Evolutionary conservation across 495 filamentous ascomycete genomes (phyloP).

Genomic region (Aspergillus biplanus): DNA sequence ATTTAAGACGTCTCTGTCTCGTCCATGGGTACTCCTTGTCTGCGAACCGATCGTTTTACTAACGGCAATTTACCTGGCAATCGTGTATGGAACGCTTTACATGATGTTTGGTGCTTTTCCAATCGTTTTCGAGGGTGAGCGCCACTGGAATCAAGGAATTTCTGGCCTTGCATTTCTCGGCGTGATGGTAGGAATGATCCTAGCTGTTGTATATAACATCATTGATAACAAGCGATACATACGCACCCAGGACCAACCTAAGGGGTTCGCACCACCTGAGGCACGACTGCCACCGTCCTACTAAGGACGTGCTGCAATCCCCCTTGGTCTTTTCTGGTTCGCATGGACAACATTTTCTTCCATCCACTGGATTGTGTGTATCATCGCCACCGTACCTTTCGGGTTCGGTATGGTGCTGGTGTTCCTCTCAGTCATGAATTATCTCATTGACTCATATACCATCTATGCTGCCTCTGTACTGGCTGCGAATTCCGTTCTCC

Average conservation of each 20-base stretch:
- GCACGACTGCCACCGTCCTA: constrained; percentile 32
- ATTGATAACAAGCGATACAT: background rate
- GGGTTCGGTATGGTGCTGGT: constrained; percentile 67
- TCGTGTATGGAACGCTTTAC: constrained; percentile 69
- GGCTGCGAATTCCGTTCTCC: constrained; percentile 67
- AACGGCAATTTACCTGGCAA: constrained; percentile 62
- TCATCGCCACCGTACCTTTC: constrained; percentile 61
- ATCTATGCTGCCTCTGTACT: constrained; percentile 71
- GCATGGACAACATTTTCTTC: constrained; percentile 60
- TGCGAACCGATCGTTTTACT: constrained; percentile 32
- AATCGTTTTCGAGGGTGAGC: constrained; percentile 66
- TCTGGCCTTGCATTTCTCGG: constrained; percentile 70
- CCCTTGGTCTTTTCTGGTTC: constrained; percentile 54
- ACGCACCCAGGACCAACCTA: constrained; percentile 5
- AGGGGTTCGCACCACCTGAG: constrained; percentile 24
- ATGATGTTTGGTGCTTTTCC: constrained; percentile 71
- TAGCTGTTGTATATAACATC: constrained; percentile 14
- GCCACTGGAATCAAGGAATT: constrained; percentile 64
- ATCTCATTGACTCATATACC: constrained; percentile 71
- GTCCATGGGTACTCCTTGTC: constrained; percentile 32
- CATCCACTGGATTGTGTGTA: constrained; percentile 63
- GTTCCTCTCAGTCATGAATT: constrained; percentile 66
- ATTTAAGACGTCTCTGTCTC: constrained; percentile 34
- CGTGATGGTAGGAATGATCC: constrained; percentile 68
- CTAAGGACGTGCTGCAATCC: constrained; percentile 30